These are phyloP conservation scores for Hamamelis virginiana DNA, from an alignment of 164 flowering plant genomes.

Conservation along the genomic window DNA sequence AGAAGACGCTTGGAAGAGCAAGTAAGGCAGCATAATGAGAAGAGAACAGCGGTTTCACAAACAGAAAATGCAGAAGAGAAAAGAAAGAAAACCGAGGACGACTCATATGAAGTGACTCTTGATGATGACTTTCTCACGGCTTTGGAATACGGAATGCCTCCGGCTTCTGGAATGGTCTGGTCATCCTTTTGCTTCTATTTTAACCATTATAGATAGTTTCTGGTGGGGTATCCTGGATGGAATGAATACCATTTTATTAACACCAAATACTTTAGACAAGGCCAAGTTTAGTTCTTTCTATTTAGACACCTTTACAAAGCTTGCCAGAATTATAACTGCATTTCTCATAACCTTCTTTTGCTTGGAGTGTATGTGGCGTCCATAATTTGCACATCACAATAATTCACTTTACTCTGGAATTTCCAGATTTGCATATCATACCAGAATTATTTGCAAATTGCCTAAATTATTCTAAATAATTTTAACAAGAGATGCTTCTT, in stretches of 20 bases:
- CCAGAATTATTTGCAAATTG: no score
- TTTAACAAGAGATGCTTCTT: no score
- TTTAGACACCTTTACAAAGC: not conserved
- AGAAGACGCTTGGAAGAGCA: conserved; percentile 90
- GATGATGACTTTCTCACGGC: conserved; percentile 94
- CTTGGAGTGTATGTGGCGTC: no score
- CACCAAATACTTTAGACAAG: not conserved
- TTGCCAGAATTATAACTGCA: no score
- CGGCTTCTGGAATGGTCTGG: conserved; percentile 98
- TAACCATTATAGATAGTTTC: not conserved
- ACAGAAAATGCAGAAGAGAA: conserved; percentile 25
- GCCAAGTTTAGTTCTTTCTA: not conserved
- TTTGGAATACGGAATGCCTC: conserved; percentile 98
- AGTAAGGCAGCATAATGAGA: conserved; percentile 76
- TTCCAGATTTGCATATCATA: no score
- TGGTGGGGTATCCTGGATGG: not conserved
- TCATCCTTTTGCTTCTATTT: not conserved
- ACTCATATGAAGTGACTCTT: conserved; percentile 77
- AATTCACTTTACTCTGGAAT: no score
- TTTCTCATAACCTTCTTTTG: no score
- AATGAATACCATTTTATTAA: not conserved
- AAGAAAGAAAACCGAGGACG: conserved; percentile 48
- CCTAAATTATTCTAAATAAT: no score
- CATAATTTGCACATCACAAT: no score
- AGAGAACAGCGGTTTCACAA: conserved; percentile 41